These are phyloP conservation scores for Ceratocystis eucalypticola DNA, from an alignment of 2,329 filamentous ascomycete species.

Conservation along the genomic window DNA sequence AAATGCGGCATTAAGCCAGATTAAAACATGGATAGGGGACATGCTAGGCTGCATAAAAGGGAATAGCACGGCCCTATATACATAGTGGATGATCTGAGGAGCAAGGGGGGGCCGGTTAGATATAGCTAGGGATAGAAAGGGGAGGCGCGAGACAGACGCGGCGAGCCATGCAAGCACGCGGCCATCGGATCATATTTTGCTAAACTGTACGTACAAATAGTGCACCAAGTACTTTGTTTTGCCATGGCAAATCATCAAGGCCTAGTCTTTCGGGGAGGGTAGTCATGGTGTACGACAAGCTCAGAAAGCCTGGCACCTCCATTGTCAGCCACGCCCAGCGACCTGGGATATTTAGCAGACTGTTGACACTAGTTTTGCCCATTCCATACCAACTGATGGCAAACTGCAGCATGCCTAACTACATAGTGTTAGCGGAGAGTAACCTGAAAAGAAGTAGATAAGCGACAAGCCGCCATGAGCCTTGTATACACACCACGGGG, in stretches of 20 bases:
- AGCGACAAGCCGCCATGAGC: not conserved
- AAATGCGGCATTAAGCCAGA: slow-evolving; percentile 48
- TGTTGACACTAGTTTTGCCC: slow-evolving; percentile 74
- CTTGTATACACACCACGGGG: slow-evolving; percentile 35
- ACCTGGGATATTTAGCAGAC: slow-evolving; percentile 73
- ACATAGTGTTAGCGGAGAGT: slow-evolving; percentile 17
- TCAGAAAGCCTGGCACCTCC: slow-evolving; percentile 68
- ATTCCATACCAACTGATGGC: slow-evolving; percentile 69
- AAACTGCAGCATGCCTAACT: slow-evolving; percentile 68
- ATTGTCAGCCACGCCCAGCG: slow-evolving; percentile 78
- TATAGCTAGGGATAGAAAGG: not conserved
- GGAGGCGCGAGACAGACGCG: not conserved
- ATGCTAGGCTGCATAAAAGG: slow-evolving; percentile 81
- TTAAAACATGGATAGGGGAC: slow-evolving; percentile 65
- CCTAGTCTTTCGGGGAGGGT: slow-evolving; percentile 48
- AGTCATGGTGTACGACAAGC: slow-evolving; percentile 65
- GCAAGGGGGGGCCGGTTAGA: not conserved
- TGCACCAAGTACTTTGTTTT: slow-evolving; percentile 61
- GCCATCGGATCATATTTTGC: not conserved
- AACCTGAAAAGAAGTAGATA: slow-evolving; percentile 12
- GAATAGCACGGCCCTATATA: slow-evolving; percentile 73
- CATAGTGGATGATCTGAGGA: slow-evolving; percentile 62
- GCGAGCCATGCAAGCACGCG: too few relatives aligned
- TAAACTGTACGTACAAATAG: slow-evolving; percentile 39
- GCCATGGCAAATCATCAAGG: slow-evolving; percentile 52